Percentiles rank a stretch among this genome's conserved stretches.
These are phyloP conservation scores for Fonsecaea pedrosoi DNA, from an alignment of 2,329 filamentous ascomycete genomes.

Conservation along the genomic window DNA sequence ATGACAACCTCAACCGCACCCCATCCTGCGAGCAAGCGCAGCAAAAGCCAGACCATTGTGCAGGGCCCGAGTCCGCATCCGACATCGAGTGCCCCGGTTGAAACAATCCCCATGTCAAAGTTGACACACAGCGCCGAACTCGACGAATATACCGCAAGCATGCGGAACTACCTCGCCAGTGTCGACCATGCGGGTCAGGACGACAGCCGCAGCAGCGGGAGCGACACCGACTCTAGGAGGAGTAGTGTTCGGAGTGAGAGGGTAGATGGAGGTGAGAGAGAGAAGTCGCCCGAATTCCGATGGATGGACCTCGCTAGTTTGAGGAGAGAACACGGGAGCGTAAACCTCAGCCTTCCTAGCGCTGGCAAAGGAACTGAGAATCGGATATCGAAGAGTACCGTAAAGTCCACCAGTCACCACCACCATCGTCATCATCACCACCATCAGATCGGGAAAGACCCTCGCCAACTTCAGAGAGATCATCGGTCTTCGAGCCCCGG, in stretches of 20 bases:
- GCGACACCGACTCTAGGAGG: constrained; percentile 22
- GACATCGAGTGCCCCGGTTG: constrained; percentile 12
- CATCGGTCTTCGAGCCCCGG: constrained; percentile 15
- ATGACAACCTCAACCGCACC: constrained; percentile 23
- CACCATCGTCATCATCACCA: background rate
- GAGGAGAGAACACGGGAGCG: constrained; percentile 28
- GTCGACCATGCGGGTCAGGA: constrained; percentile 17
- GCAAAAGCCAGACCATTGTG: constrained; percentile 12
- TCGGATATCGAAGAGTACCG: constrained; percentile 16
- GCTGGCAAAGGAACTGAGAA: constrained; percentile 14
- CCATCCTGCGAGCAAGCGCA: constrained; percentile 21
- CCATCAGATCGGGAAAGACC: constrained; percentile 20
- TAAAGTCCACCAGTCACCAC: constrained; percentile 21
- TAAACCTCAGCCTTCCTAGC: constrained; percentile 13
- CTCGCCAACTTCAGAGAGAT: constrained; percentile 21
- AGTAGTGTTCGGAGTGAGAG: constrained; percentile 14
- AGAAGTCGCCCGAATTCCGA: constrained; percentile 36
- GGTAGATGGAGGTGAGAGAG: constrained; percentile 19
- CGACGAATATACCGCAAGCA: constrained; percentile 39
- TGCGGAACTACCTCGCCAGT: constrained; percentile 36
- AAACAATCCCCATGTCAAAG: constrained; percentile 28
- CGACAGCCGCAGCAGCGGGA: constrained; percentile 26
- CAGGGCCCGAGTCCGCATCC: background rate
- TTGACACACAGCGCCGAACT: constrained; percentile 33
- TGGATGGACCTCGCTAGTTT: constrained; percentile 39